Conservation (phyloP, 2,329 filamentous ascomycete genomes). For the Pestalotiopsis sp. region DNA sequence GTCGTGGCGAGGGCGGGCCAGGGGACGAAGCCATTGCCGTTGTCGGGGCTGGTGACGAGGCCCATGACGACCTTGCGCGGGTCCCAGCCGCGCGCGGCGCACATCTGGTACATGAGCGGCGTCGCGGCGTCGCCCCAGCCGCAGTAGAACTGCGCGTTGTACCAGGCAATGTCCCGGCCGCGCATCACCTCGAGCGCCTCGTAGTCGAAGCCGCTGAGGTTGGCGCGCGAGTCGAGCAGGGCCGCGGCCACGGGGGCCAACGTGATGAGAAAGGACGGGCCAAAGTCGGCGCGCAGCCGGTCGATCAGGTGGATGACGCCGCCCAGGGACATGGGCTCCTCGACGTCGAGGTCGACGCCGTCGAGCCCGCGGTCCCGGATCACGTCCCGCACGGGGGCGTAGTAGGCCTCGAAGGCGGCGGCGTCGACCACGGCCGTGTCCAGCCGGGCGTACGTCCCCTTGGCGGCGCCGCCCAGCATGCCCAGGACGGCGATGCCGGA, state of each 20-base stretch:
- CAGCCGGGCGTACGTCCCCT: slow-evolving; percentile 66
- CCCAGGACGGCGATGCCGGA: slow-evolving; percentile 74
- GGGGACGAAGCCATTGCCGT: slow-evolving; percentile 68
- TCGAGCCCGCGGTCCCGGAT: slow-evolving; percentile 61
- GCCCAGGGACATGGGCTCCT: slow-evolving; percentile 69
- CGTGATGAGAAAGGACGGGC: slow-evolving; percentile 70
- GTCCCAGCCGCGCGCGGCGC: slow-evolving; percentile 62
- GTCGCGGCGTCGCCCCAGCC: slow-evolving; percentile 73
- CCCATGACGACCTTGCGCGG: slow-evolving; percentile 73
- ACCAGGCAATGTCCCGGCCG: slow-evolving; percentile 71
- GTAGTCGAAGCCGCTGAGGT: slow-evolving; percentile 78
- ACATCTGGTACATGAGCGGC: slow-evolving; percentile 48
- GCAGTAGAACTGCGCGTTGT: slow-evolving; percentile 85
- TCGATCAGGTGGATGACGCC: slow-evolving; percentile 68
- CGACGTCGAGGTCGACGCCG: slow-evolving; percentile 74
- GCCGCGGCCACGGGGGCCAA: slow-evolving; percentile 79
- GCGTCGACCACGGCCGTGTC: slow-evolving; percentile 40
- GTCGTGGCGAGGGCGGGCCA: slow-evolving; percentile 59
- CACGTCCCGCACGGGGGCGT: slow-evolving; percentile 64
- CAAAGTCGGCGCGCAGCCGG: slow-evolving; percentile 67
- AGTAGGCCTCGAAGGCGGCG: slow-evolving; percentile 69
- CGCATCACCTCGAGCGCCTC: slow-evolving; percentile 67
- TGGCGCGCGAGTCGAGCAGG: slow-evolving; percentile 61
- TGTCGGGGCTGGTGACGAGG: slow-evolving; percentile 72
- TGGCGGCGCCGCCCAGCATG: slow-evolving; percentile 80